Evolutionary conservation across 495 filamentous ascomycete species (phyloP), one percentile per base, ranked within the genome.

Genomic region (Filosporella fistucella): DNA sequence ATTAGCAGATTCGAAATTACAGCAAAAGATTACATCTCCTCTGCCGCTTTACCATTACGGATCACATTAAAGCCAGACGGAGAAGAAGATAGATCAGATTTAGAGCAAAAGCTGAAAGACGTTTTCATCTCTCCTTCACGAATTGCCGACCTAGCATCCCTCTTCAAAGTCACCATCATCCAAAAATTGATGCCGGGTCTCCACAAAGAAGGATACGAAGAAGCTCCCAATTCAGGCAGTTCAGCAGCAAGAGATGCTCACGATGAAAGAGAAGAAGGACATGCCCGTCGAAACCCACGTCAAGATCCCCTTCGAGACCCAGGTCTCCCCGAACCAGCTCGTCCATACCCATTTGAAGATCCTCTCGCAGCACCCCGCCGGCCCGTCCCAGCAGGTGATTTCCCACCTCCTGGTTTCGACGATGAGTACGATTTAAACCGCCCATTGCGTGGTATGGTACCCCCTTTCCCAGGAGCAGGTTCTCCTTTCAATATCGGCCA

Each of bases 391-490:
- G 64, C 74, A 1, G 85, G 76, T n/a, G 90, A 91, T 46, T 88
- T 94, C 52, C 76, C 82, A 0, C 88, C 89, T 0, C 93, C 93
- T 3, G 89, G 79, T 16, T 97, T 97, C 57, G 93, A 96, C 49
- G 90, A 97, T 67, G 91, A 96, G 55, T 88, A 86, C 58, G 88
- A 97, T 43, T 74, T 97, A 39, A 77, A 86, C 39, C 70, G 79
- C 1, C 88, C 82, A 1, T 76, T 77, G 0, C 77, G 79, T 14
- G 75, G 77, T 13, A 68, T 61, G 24, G 55, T 69, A 29, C 40
- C 52, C 20, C 67, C 59, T 5, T 65, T 63, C 25, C 59, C 70
- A 26, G 76, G 76, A 8, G 81, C 63, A 6, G 65, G 78, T 21
- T 71, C 71, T 21, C 78, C 79, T 3, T 69, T 80, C 35, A 81